Conservation (phyloP, 2,329 filamentous ascomycete genomes). For the Curvularia sp. region DNA sequence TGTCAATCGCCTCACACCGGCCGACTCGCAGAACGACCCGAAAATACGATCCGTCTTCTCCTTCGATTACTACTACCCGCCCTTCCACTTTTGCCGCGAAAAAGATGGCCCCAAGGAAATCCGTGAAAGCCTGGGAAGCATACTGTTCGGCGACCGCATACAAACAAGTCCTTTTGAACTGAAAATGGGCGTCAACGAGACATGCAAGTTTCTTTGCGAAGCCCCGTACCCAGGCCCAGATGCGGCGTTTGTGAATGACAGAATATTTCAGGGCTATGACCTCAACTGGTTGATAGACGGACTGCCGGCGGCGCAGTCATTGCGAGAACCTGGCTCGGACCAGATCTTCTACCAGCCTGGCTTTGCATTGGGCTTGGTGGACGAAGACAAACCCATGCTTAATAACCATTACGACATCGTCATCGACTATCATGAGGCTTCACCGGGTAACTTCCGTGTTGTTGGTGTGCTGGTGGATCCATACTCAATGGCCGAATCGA, state of each 20-base stretch:
- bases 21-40: constrained; percentile 76
- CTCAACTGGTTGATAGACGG: constrained; percentile 97
- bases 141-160: constrained; percentile 96
- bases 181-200: constrained; percentile 84
- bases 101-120: constrained; percentile 78
- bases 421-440: constrained; percentile 88
- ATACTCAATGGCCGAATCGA: constrained; percentile 69
- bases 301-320: constrained; percentile 85
- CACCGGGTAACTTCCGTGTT: constrained; percentile 76
- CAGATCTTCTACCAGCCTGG: constrained; percentile 89
- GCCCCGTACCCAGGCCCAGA: constrained; percentile 70
- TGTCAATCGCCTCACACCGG: constrained; percentile 91
- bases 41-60: constrained; percentile 91
- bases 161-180: constrained; percentile 94
- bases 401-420: constrained; percentile 97
- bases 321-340: constrained; percentile 76
- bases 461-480: constrained; percentile 92
- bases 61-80: constrained; percentile 92
- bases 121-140: constrained; percentile 90
- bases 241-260: constrained; percentile 79
- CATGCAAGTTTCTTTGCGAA: constrained; percentile 81
- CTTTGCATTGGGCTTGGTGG: constrained; percentile 74
- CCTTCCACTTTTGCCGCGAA: constrained; percentile 88
- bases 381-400: constrained; percentile 66
- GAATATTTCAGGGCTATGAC: constrained; percentile 86